Evolutionary conservation across 805 yeast genomes (phyloP).

Genomic region (Myxozyma lipomycoides): DNA sequence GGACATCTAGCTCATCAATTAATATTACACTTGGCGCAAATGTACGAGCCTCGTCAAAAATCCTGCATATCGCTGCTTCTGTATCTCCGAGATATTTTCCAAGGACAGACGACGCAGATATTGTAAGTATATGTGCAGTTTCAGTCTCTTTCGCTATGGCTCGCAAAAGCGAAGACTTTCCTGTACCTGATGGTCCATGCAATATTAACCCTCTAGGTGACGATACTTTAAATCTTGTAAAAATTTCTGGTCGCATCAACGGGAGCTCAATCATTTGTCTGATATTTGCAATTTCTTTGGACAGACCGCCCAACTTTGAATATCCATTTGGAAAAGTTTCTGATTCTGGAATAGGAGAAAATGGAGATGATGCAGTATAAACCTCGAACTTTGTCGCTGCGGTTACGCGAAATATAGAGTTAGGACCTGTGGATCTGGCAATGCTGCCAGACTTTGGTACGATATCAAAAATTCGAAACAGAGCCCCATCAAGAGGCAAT

Average conservation of each 20-base stretch:
- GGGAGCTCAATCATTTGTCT: constrained; percentile 75
- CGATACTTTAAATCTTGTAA: constrained; percentile 76
- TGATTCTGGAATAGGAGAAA: background rate
- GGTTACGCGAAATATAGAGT: constrained; percentile 11
- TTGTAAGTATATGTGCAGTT: constrained; percentile 72
- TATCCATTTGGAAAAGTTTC: constrained; percentile 36
- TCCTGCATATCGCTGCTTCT: constrained; percentile 73
- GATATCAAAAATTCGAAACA: constrained; percentile 32
- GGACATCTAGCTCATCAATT: constrained; percentile 89
- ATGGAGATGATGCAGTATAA: constrained; percentile 1
- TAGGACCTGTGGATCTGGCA: constrained; percentile 13
- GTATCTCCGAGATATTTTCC: constrained; percentile 94
- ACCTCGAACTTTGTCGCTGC: constrained; percentile 20
- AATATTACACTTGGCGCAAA: constrained; percentile 86
- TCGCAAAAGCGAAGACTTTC: constrained; percentile 82
- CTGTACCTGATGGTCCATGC: constrained; percentile 98
- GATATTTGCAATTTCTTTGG: constrained; percentile 56
- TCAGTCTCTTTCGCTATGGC: constrained; percentile 71
- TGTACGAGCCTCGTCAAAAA: constrained; percentile 77
- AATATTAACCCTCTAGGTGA: constrained; percentile 92
- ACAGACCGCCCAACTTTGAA: constrained; percentile 71
- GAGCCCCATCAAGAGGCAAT: constrained; percentile 49
- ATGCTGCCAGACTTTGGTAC: constrained; percentile 4
- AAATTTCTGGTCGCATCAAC: constrained; percentile 67
- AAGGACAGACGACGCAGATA: constrained; percentile 87